Base-by-base conservation (phyloP, 1,284 basidiomycete species). In the Malassezia cuniculi region DNA sequence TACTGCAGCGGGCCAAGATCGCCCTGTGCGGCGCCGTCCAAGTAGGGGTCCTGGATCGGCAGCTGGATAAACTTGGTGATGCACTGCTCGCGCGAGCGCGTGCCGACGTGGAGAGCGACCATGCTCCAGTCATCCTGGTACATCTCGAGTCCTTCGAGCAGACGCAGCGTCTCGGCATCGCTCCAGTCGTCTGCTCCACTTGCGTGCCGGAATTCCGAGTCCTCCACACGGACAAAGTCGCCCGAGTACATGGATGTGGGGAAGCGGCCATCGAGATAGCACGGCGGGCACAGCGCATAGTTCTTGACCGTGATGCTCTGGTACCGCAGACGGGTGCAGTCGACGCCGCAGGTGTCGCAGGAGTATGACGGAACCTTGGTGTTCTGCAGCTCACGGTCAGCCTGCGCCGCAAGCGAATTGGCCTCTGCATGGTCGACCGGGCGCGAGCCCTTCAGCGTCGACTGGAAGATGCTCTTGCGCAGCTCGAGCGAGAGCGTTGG, bases 131-230 rank as follows among this genome's bases (percentile, higher is more conserved):
- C 90, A 63, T 95, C 90, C 52, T 94, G 85, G 68, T 81, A 87
- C 85, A 97, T 90, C 70, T 99, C 90, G 35, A 97, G 77, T 12
- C 81, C 93, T 69, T 97, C 90, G 14, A 97, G 75, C 11, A 99
- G 73, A 2, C 85, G 71, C 10, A 97, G 70, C 14, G 82, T 76
- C 69, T 97, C 93, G 63, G 87, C 81, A 66, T 94, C 87, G 4
- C 78, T 76, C 93, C 93, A 97, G 51, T 81, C 79, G 51, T 80
- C 77, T 2, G 72, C 69, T 2, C 71, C 73, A 20, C 55, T 57
- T 6, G 49, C 42, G 15, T 65, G 60, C 48, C 74, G 73, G 66
- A 73, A 74, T 11, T 69, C 65, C 11, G 52, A 39, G 32, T 73
- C 69, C 28, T 75, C 72, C 27, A 97, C 76, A 58, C 85, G 85